Percentiles rank a stretch among this genome's conserved stretches.
phyloP scores from a whole-genome alignment of 805 yeast genomes.

The Candida quercuum region DNA sequence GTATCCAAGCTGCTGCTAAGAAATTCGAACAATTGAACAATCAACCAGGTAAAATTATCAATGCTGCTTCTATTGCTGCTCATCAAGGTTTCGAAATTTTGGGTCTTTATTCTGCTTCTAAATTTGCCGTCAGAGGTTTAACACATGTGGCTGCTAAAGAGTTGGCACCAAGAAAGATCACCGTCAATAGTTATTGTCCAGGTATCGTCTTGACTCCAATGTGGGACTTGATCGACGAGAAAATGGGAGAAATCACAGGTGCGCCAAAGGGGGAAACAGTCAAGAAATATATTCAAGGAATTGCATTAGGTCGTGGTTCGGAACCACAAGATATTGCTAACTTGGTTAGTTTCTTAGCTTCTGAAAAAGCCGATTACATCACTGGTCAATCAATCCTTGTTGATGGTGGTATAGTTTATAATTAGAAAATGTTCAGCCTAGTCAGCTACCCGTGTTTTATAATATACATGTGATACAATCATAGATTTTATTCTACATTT shows the following conservation, averaged over 20 bases:
- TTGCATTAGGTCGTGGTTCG: constrained; percentile 31
- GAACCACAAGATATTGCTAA: constrained; percentile 32
- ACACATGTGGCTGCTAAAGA: constrained; percentile 35
- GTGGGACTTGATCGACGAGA: constrained; percentile 27
- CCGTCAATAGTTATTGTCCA: constrained; percentile 35
- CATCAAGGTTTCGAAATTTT: constrained; percentile 27
- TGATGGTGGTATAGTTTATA: constrained; percentile 32
- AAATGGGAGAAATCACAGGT: constrained; percentile 22
- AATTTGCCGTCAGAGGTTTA: constrained; percentile 32
- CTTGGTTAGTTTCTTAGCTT: constrained; percentile 29
- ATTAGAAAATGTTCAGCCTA: too few relatives aligned
- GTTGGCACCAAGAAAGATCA: constrained; percentile 29
- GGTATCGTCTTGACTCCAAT: constrained; percentile 37
- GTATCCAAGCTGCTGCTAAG: constrained; percentile 29
- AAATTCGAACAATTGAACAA: constrained; percentile 21
- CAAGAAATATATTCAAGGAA: constrained; percentile 21
- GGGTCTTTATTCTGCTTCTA: constrained; percentile 30
- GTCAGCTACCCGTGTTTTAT: too few relatives aligned
- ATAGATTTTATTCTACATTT: too few relatives aligned
- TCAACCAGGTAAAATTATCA: constrained; percentile 33
- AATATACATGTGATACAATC: too few relatives aligned
- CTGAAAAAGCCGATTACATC: constrained; percentile 30
- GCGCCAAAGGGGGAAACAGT: constrained; percentile 24
- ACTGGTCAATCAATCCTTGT: constrained; percentile 31
- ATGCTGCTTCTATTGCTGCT: constrained; percentile 32